These are phyloP conservation scores for Fusarium sp. DNA, from an alignment of 2,329 filamentous ascomycete genomes.

Conservation along the genomic window DNA sequence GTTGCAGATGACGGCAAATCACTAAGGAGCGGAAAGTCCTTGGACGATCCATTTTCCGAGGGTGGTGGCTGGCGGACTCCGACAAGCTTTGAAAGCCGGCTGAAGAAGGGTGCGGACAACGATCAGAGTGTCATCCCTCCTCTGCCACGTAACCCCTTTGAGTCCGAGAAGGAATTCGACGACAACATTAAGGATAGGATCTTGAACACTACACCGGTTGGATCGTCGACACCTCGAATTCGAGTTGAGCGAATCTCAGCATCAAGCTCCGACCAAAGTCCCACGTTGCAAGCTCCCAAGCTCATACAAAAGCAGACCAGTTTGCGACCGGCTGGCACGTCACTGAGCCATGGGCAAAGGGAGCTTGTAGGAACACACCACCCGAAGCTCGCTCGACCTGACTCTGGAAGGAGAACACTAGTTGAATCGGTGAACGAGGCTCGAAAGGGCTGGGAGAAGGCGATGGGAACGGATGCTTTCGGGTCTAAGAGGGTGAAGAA, in stretches of 20 bases:
- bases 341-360: background rate
- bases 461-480: background rate
- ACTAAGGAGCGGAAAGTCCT: slow-evolving; percentile 39
- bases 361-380: background rate
- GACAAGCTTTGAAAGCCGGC: slow-evolving; percentile 40
- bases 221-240: slow-evolving; percentile 54
- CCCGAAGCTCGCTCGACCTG: background rate
- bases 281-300: slow-evolving; percentile 11
- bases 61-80: slow-evolving; percentile 25
- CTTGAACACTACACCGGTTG: slow-evolving; percentile 50
- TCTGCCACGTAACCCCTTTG: slow-evolving; percentile 46
- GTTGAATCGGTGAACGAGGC: slow-evolving; percentile 21
- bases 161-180: slow-evolving; percentile 54
- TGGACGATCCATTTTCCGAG: slow-evolving; percentile 49
- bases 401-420: slow-evolving; percentile 1
- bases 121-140: slow-evolving; percentile 3
- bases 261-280: slow-evolving; percentile 28
- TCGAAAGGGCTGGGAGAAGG: slow-evolving; percentile 8
- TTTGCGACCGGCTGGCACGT: background rate
- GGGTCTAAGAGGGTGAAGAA: slow-evolving; percentile 51
- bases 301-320: slow-evolving; percentile 6
- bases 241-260: slow-evolving; percentile 32
- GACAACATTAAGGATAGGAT: slow-evolving; percentile 54
- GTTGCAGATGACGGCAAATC: slow-evolving; percentile 46
- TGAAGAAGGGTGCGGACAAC: slow-evolving; percentile 25